Evolutionary conservation across 495 filamentous ascomycete genomes (phyloP).

Genomic region (Podospora didyma): DNA sequence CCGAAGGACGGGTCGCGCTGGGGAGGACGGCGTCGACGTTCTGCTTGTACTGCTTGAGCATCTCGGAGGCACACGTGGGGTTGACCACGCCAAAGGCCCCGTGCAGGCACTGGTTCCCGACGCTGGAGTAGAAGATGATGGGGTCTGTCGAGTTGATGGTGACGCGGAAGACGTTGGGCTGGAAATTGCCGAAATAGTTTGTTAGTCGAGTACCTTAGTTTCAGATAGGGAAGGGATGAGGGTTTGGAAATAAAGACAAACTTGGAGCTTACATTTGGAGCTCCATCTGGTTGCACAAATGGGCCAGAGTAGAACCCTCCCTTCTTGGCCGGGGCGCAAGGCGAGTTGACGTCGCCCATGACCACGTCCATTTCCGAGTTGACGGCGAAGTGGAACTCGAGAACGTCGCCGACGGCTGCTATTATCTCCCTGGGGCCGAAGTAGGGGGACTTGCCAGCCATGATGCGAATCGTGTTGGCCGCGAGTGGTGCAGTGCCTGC

Average conservation of each 20-base stretch:
- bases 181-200: not conserved
- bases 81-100: conserved; percentile 37
- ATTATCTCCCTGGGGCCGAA: conserved; percentile 13
- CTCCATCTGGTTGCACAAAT: conserved; percentile 16
- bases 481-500: too few relatives aligned
- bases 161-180: conserved; percentile 35
- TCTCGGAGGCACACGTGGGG: too few relatives aligned
- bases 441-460: conserved; percentile 7
- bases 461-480: conserved; percentile 6
- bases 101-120: conserved; percentile 27
- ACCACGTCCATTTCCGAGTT: conserved; percentile 31
- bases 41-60: too few relatives aligned
- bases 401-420: conserved; percentile 36
- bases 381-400: conserved; percentile 44
- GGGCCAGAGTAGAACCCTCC: conserved; percentile 39
- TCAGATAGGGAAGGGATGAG: too few relatives aligned
- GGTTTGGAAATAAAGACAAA: not conserved
- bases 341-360: conserved; percentile 38
- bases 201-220: not conserved
- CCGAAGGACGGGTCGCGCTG: too few relatives aligned
- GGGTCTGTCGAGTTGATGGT: conserved; percentile 47
- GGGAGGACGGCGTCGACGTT: too few relatives aligned
- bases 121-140: conserved; percentile 49
- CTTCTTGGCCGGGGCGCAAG: conserved; percentile 36
- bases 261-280: conserved; percentile 4